A percentile compares a stretch with the other conserved stretches of the same genome.
Evolutionary conservation across 140 eudicot genomes (phyloP).

Genomic region (Erigeron philadelphicus): DNA sequence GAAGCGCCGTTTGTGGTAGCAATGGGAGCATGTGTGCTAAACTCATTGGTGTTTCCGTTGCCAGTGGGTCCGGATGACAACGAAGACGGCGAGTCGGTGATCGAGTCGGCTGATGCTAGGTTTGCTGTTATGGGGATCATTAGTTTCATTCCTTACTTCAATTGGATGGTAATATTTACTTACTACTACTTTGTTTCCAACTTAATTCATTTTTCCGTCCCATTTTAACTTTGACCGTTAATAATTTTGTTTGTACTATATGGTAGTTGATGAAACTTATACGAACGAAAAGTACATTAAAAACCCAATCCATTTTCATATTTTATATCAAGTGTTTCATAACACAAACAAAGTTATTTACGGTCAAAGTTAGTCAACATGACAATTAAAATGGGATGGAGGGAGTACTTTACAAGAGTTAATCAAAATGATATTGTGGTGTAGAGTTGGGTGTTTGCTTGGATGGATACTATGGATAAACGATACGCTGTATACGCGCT

Average conservation of each 20-base stretch:
- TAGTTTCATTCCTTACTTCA: conserved; percentile 89
- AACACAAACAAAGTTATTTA: too few relatives aligned
- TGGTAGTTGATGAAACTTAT: too few relatives aligned
- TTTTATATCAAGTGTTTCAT: too few relatives aligned
- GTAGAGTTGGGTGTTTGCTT: conserved; percentile 98
- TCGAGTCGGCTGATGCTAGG: conserved; percentile 70
- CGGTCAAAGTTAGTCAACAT: too few relatives aligned
- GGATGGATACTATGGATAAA: conserved; percentile 72
- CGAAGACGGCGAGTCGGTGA: conserved; percentile 47
- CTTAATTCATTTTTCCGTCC: not conserved
- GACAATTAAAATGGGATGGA: too few relatives aligned
- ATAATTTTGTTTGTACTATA: too few relatives aligned
- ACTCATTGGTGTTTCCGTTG: conserved; percentile 58
- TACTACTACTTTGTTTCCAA: not conserved
- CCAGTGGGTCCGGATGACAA: conserved; percentile 47
- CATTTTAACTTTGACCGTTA: too few relatives aligned
- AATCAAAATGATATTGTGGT: not conserved
- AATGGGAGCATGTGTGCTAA: conserved; percentile 68
- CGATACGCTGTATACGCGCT: conserved; percentile 76
- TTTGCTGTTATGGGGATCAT: conserved; percentile 89
- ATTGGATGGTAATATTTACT: conserved; percentile 91
- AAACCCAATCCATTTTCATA: too few relatives aligned
- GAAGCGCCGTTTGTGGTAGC: conserved; percentile 79
- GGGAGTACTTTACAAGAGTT: too few relatives aligned
- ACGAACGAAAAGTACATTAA: too few relatives aligned